A percentile compares a stretch with the other conserved stretches of the same genome.
Evolutionary conservation across 805 yeast species (phyloP).

Genomic region (Saccharomyces mikatae): DNA sequence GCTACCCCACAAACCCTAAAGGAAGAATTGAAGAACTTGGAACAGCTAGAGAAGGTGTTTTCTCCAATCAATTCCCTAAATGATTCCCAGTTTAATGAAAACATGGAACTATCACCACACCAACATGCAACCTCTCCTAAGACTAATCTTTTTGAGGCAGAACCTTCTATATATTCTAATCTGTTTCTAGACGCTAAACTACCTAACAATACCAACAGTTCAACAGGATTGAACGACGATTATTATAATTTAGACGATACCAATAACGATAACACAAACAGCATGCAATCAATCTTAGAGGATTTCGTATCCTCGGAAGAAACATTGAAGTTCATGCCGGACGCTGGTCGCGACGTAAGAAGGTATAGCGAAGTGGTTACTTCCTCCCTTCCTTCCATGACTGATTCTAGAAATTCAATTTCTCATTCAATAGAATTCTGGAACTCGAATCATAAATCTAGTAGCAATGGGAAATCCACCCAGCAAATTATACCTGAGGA

Average conservation of each 20-base stretch:
- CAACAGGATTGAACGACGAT: neutral
- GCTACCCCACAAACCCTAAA: constrained; percentile 21
- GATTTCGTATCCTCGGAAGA: neutral
- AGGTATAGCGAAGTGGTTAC: constrained; percentile 16
- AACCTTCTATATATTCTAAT: neutral
- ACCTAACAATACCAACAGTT: neutral
- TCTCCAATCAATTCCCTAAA: neutral
- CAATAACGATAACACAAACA: neutral
- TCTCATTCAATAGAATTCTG: constrained; percentile 26
- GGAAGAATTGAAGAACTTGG: constrained; percentile 23
- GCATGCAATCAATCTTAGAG: neutral
- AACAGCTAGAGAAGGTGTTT: constrained; percentile 3
- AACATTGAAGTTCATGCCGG: neutral
- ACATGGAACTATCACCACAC: constrained; percentile 5
- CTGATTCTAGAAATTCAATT: constrained; percentile 20
- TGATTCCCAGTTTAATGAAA: constrained; percentile 2
- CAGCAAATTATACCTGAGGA: constrained; percentile 5
- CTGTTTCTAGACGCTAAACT: neutral
- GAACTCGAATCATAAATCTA: constrained; percentile 12
- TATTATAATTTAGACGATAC: neutral
- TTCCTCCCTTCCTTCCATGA: constrained; percentile 7
- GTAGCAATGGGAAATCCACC: neutral
- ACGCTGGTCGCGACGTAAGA: constrained; percentile 1
- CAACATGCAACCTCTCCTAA: neutral
- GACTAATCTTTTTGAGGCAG: neutral